Base-by-base conservation (phyloP, 1,139 yeast species). In the Hemisphaericaspora xylofermentans region DNA sequence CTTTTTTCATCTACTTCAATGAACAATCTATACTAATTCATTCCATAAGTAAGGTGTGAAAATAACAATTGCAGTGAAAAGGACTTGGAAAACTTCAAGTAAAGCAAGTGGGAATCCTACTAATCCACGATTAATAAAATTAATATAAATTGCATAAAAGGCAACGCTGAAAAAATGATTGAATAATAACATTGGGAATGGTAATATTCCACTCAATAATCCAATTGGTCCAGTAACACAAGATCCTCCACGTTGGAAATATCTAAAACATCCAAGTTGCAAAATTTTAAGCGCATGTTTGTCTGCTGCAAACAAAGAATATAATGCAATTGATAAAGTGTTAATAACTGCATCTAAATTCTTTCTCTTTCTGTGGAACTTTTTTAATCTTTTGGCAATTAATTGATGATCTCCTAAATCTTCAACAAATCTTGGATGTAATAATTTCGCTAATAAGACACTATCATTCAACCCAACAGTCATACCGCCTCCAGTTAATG, bases 401-500 rank as follows among this genome's bases (percentile, higher is more conserved):
- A 64, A 54, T 14, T 65, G 74, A 51, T 82, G 73, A 58, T 88
- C 84, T 21, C 60, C 61, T 35, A 93, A 73, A 45, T 80, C 83
- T 15, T 77, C 74, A 13, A 85, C 81, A 38, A 69, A 51, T 39
- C 72, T 59, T 36, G 84, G 80, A 24, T 81, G 77, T 38, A 88
- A 66, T 29, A 84, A 64, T 48, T 73, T 74, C 19, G 86, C 76
- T 52, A 86, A 67, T 45, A 85, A 61, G 14, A 75, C 88, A 5
- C 91, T 93, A 60, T 93, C 99, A 58, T 82, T 86, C 47, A 94
- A 71, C 0, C 97, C 98, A 34, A 93, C 98, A 9, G 98, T 91
- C 99, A 93, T 93, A 46, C 99, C 99, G 45, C 98, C 98, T 35
- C 99, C 99, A 1, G 98, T 93, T 48, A 93, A 75, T 15, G 99